phyloP scores from a whole-genome alignment of 768 basidiomycete species.

The Boletus rubroflammeus region DNA sequence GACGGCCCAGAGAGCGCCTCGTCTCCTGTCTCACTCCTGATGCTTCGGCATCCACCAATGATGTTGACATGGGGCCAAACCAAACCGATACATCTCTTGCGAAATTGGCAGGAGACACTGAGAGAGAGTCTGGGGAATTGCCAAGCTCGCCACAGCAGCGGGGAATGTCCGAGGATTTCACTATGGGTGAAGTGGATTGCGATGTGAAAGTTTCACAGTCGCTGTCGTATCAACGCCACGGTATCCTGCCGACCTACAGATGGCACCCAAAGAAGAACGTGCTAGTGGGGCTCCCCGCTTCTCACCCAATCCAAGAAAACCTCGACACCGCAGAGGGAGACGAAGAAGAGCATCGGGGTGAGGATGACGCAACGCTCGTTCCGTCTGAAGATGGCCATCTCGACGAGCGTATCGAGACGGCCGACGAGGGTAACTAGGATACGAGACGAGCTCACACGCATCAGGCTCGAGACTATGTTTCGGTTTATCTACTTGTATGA shows the following conservation, averaged over 20 bases:
- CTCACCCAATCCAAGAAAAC: neutral
- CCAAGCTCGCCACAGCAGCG: neutral
- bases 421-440: neutral
- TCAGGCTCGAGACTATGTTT: neutral
- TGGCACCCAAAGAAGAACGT: slow-evolving; percentile 2
- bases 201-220: neutral
- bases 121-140: too few species aligned
- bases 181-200: neutral
- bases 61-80: neutral
- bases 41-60: neutral
- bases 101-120: neutral
- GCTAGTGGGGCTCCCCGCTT: neutral
- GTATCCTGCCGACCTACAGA: slow-evolving; percentile 5
- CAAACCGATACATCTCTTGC: neutral
- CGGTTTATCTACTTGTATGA: neutral
- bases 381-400: slow-evolving; percentile 7
- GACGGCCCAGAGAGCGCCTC: neutral
- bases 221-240: neutral
- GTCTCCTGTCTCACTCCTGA: neutral
- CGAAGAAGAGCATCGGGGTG: neutral
- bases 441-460: neutral
- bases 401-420: neutral
- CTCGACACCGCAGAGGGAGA: neutral
- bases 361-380: slow-evolving; percentile 18
- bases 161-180: neutral